Conservation (phyloP, 1,284 basidiomycete species). For the Mrakiaceae sp. region DNA sequence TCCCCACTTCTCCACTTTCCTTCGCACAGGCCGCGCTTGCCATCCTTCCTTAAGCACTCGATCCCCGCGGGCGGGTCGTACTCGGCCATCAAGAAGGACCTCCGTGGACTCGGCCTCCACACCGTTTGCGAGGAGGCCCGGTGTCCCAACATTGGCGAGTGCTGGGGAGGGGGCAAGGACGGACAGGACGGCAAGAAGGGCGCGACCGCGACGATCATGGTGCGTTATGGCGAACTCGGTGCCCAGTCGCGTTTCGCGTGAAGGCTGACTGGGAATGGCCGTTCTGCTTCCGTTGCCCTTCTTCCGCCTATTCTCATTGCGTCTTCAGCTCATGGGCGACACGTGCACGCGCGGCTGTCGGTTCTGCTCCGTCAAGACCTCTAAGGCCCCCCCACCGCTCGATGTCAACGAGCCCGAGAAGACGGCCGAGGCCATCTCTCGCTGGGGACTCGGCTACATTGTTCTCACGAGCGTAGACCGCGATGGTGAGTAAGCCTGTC, state of each 20-base stretch:
- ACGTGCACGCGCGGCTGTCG: slow-evolving; percentile 96
- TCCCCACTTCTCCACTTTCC: slow-evolving; percentile 8
- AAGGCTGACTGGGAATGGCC: slow-evolving; percentile 1
- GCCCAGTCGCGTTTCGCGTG: neutral
- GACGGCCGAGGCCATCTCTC: slow-evolving; percentile 93
- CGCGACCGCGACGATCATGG: slow-evolving; percentile 99
- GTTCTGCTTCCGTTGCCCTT: neutral
- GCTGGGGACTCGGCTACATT: slow-evolving; percentile 98
- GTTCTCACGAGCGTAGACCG: slow-evolving; percentile 94
- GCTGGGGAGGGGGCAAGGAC: slow-evolving; percentile 85
- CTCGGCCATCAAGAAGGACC: slow-evolving; percentile 86
- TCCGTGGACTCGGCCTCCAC: slow-evolving; percentile 79
- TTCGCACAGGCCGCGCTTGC: slow-evolving; percentile 63
- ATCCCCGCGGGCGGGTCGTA: slow-evolving; percentile 84
- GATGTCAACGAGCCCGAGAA: slow-evolving; percentile 97
- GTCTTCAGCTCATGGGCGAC: slow-evolving; percentile 87
- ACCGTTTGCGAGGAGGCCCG: slow-evolving; percentile 98
- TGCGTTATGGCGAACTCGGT: slow-evolving; percentile 32
- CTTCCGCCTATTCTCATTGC: neutral
- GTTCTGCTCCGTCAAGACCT: slow-evolving; percentile 97
- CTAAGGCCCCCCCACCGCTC: slow-evolving; percentile 70
- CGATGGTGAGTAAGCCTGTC: slow-evolving; percentile 54
- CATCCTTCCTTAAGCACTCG: slow-evolving; percentile 82
- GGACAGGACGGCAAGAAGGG: slow-evolving; percentile 62
- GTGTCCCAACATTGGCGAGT: slow-evolving; percentile 98